phyloP scores from a whole-genome alignment of 495 filamentous ascomycete species.

The Penicillium malachiteum region DNA sequence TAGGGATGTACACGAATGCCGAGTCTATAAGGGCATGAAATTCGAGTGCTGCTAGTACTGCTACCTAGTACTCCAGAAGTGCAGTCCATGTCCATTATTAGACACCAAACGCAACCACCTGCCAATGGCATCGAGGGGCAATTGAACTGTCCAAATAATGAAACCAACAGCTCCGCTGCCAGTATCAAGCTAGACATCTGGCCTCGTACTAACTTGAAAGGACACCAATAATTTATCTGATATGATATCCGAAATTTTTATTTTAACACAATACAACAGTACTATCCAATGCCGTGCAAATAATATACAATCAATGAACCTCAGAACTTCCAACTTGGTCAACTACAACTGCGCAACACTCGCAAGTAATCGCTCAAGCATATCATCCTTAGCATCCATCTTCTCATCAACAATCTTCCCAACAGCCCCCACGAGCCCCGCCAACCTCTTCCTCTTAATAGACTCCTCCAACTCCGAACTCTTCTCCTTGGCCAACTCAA shows the following conservation, averaged over 20 bases:
- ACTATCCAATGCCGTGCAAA: neutral
- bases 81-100: no score
- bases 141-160: no score
- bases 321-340: neutral
- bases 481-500: slow-evolving; percentile 77
- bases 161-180: no score
- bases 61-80: no score
- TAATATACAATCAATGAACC: slow-evolving; percentile 14
- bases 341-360: slow-evolving; percentile 40
- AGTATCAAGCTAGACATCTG: no score
- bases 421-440: slow-evolving; percentile 40
- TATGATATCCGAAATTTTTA: neutral
- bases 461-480: slow-evolving; percentile 76
- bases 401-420: slow-evolving; percentile 40
- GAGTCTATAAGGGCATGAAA: neutral
- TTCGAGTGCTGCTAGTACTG: neutral
- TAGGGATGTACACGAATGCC: neutral
- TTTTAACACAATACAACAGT: neutral
- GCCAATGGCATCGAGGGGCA: no score
- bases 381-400: slow-evolving; percentile 17
- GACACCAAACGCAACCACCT: no score
- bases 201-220: no score
- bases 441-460: slow-evolving; percentile 58
- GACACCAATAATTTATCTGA: no score
- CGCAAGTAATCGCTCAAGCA: slow-evolving; percentile 36